These are phyloP conservation scores for Colletotrichum simmondsii DNA, from an alignment of 2,329 filamentous ascomycete genomes.

Conservation along the genomic window DNA sequence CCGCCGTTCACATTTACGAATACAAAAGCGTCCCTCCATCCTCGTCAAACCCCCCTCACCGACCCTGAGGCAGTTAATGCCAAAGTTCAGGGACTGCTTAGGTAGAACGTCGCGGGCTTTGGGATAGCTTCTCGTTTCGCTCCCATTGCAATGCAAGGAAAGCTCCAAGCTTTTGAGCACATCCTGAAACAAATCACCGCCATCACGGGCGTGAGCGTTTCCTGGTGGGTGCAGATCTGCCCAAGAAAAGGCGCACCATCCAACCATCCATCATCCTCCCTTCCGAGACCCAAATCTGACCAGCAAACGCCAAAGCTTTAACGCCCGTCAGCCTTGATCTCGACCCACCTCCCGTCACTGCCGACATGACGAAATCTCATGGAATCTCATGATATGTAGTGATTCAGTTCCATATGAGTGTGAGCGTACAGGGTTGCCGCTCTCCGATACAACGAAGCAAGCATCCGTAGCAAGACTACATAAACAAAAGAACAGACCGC, in stretches of 20 bases:
- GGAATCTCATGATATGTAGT: not conserved
- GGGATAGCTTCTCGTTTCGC: not conserved
- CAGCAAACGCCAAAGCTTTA: conserved; percentile 3
- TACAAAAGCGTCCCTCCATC: not conserved
- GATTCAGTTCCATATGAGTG: not conserved
- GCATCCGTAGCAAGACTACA: not conserved
- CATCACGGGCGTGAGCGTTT: not conserved
- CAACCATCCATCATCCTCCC: not conserved
- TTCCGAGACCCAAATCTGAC: conserved; percentile 2
- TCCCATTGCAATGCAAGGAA: not conserved
- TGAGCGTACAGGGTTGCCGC: not conserved
- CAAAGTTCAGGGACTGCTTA: not conserved
- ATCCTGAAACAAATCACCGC: conserved; percentile 15
- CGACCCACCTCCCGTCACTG: not conserved
- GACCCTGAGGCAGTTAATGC: not conserved
- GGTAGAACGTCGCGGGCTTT: not conserved
- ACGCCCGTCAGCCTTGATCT: conserved; percentile 16
- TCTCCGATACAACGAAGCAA: not conserved
- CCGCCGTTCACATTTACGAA: not conserved
- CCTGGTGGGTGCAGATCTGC: conserved; percentile 19
- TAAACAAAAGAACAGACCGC: not conserved
- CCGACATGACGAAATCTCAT: not conserved
- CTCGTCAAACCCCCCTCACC: not conserved
- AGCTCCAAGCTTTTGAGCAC: not conserved
- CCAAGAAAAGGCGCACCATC: conserved; percentile 2